These are phyloP conservation scores for Castanea sativa DNA, from an alignment of 306 rosid species.

Conservation along the genomic window DNA sequence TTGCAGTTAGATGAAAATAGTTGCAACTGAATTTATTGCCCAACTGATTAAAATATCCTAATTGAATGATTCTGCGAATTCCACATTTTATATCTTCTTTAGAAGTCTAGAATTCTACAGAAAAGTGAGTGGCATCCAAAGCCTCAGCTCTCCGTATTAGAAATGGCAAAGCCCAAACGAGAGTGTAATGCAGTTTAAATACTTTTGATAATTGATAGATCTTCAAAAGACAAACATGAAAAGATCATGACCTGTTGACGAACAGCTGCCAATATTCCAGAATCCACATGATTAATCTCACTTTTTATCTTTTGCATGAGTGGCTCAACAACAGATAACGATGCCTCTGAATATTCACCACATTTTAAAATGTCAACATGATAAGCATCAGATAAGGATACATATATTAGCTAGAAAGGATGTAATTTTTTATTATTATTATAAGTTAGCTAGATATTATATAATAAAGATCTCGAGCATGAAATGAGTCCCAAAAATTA, in stretches of 20 bases:
- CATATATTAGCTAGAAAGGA: not conserved
- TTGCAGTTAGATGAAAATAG: not conserved
- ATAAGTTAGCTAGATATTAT: not conserved
- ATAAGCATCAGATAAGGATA: not conserved
- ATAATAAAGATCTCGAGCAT: not conserved
- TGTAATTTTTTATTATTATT: too few species aligned
- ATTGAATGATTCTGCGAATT: not conserved
- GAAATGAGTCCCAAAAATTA: not conserved
- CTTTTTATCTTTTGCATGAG: conserved; percentile 93
- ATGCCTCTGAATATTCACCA: conserved; percentile 56
- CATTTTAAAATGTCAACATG: conserved; percentile 15
- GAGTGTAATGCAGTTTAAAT: not conserved
- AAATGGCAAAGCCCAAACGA: not conserved
- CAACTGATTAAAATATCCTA: not conserved
- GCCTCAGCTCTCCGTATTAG: not conserved
- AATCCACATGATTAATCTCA: conserved; percentile 93
- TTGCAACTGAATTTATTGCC: not conserved
- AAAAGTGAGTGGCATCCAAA: not conserved
- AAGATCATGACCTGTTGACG: conserved; percentile 74
- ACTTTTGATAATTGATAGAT: not conserved
- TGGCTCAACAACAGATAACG: conserved; percentile 90
- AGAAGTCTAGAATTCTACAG: not conserved
- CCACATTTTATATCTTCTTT: not conserved
- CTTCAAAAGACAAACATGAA: not conserved
- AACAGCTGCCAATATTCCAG: conserved; percentile 88